Conservation (phyloP, 2,329 filamentous ascomycete species). For the Knufia petricola region DNA sequence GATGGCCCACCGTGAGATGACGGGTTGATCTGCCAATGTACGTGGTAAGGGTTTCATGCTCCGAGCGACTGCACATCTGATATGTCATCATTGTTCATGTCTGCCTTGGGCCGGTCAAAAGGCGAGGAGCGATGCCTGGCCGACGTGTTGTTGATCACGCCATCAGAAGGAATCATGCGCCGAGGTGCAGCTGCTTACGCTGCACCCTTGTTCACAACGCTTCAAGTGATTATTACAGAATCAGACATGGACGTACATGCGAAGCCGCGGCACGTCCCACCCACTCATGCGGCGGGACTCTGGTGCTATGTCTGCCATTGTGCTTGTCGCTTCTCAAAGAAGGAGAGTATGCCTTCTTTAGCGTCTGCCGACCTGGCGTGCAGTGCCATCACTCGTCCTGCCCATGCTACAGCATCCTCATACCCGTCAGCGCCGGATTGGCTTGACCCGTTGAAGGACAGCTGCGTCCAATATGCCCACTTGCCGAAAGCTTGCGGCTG, state of each 20-base stretch:
- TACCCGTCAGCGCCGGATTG: conserved; percentile 16
- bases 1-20: background rate
- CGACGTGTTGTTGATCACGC: background rate
- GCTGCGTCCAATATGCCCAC: conserved; percentile 22
- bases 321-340: conserved; percentile 19
- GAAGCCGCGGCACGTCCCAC: too few relatives aligned
- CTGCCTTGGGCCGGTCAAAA: background rate
- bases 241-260: background rate
- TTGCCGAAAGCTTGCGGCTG: conserved; percentile 22
- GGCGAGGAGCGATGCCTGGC: background rate
- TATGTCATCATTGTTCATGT: background rate
- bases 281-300: too few relatives aligned
- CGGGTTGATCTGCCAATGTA: background rate
- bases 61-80: background rate
- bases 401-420: conserved; percentile 21
- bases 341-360: conserved; percentile 17
- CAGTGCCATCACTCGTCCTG: conserved; percentile 21
- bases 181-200: too few relatives aligned
- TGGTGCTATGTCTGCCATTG: conserved; percentile 19
- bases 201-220: background rate
- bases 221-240: too few relatives aligned
- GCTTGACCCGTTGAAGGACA: conserved; percentile 13
- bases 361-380: conserved; percentile 20
- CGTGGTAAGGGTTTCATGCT: background rate
- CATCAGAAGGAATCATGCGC: too few relatives aligned